Base-by-base conservation (phyloP, 768 basidiomycete genomes). In the Lepiota venenata region DNA sequence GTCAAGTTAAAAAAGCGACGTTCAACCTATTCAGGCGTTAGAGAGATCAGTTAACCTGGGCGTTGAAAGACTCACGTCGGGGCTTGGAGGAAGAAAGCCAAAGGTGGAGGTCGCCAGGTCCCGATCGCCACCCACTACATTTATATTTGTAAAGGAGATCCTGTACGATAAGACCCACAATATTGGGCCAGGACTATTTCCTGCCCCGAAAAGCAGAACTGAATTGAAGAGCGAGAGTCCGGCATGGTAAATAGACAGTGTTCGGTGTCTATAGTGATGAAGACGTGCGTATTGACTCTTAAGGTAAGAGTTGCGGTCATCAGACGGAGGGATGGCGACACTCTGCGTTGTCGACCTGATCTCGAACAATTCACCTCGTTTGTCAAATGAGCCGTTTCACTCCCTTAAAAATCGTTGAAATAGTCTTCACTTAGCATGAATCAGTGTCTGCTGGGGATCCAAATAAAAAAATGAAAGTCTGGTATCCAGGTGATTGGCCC, bases 1-100 rank as follows among this genome's bases (percentile, higher is more conserved):
- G 32, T 32, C 32, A 32, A 32, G 32, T 32, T 32, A 38, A 57
- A 29, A 38, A 49, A 49, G 25, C 44, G 58, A 61, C 60, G 60
- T 41, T 61, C 60, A 57, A 61, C 60, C 60, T 61, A 40, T 32
- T n/a, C 22, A 21, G 7, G 14, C 18, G 48, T 44, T 27, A 50
- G 37, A 18, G 12, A 37, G 27, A 20, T 7, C 37, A 42, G 8
- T 32, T n/a, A 29, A 21, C 18, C 14, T 10, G 18, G 20, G 22
- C n/a, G 25, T 15, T 21, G 41, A 44, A 27, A 4, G n/a, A 55
- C 60, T 52, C 56, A 61, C 60, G 60, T 61, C 60, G 55, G 54
- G 51, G 45, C 44, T 47, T 39, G 49, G 43, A 55, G 48, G 39
- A 46, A 53, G 25, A 51, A 35, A 41, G 53, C 41, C 39, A 20